phyloP scores from a whole-genome alignment of 176 grass and related monocot genomes.

The Lolium perenne region DNA sequence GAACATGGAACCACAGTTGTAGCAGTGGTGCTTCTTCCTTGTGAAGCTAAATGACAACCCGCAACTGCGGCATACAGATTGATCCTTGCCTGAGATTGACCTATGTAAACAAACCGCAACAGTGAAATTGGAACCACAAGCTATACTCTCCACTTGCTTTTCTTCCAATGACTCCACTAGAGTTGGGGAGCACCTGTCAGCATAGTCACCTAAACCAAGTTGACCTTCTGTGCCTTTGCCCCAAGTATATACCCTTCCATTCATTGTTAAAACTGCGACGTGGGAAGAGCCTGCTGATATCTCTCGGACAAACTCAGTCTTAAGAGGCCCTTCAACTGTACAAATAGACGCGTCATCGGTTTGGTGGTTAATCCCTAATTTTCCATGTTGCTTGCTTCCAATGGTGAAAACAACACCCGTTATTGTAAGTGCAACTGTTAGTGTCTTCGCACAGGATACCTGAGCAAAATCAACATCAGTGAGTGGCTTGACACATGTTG shows the following conservation, averaged over 20 bases:
- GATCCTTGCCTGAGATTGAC: conserved; percentile 78
- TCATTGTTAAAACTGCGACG: conserved; percentile 72
- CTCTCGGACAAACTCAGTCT: conserved; percentile 92
- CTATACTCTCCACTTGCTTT: conserved; percentile 73
- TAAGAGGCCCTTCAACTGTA: conserved; percentile 78
- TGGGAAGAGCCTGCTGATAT: conserved; percentile 81
- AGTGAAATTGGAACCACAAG: conserved; percentile 81
- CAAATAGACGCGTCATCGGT: conserved; percentile 63
- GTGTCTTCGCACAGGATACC: conserved; percentile 70
- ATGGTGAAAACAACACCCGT: conserved; percentile 87
- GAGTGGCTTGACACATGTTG: conserved; percentile 72
- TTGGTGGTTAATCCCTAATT: conserved; percentile 57
- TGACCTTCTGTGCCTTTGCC: conserved; percentile 86
- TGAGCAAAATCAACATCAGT: conserved; percentile 85
- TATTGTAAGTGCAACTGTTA: conserved; percentile 75
- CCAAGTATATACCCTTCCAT: conserved; percentile 87
- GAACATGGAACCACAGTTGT: conserved; percentile 90
- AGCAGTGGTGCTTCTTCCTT: conserved; percentile 91
- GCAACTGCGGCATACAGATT: conserved; percentile 76
- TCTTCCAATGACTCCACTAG: conserved; percentile 76
- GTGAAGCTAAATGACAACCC: conserved; percentile 70
- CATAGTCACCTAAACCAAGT: conserved; percentile 85
- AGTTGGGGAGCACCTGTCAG: conserved; percentile 71
- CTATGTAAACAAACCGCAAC: conserved; percentile 72
- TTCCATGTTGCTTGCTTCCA: conserved; percentile 67